Evolutionary conservation across 306 rosid genomes (phyloP), one percentile per base, ranked within the genome.

Genomic region (Cucurbita ficifolia): DNA sequence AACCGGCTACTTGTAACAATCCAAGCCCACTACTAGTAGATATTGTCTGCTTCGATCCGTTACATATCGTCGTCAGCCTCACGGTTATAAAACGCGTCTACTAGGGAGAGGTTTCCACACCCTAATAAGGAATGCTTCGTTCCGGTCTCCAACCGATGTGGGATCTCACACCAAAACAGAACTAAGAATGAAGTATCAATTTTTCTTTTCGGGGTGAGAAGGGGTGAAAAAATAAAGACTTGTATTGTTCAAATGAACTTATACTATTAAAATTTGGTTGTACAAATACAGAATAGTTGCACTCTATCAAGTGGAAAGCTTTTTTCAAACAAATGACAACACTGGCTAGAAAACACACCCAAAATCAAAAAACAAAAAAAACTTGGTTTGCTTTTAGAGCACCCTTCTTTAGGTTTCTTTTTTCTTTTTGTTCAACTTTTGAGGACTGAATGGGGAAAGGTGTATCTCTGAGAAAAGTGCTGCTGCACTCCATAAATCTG

Each of bases 271-370:
- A 70, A 16, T n/a, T 14, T 46, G 59, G 58, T 70, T 22, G 5
- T 70, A 70, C 45, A 24, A 70, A 16, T 70, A 70, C 74, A 48
- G 29, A 50, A 70, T 5, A 48, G 40, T 43, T 49, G 74, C 74
- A 70, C 57, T 70, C 59, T 49, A 70, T 70, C 17, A 70, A 24
- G 24, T 33, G 17, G 19, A 48, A 70, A 70, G 22, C 56, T 1
- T 18, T 46, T 49, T 46, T 69, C 58, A 50, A 48, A 70, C 74
- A 70, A 46, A 69, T 46, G 42, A 67, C 55, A 68, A 12, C 19
- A 68, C 73, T 46, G 11, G 51, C 73, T 43, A 68, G n/a, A 46
- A 68, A 68, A 68, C 74, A 70, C 74, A 49, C 54, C 17, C 16
- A 63, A 65, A 13, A 48, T 1, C 40, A 65, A 7, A 48, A 13